These are phyloP conservation scores for Anaeromyces robustus DNA, from an alignment of 192 early-diverging fungal genomes.

Conservation along the genomic window DNA sequence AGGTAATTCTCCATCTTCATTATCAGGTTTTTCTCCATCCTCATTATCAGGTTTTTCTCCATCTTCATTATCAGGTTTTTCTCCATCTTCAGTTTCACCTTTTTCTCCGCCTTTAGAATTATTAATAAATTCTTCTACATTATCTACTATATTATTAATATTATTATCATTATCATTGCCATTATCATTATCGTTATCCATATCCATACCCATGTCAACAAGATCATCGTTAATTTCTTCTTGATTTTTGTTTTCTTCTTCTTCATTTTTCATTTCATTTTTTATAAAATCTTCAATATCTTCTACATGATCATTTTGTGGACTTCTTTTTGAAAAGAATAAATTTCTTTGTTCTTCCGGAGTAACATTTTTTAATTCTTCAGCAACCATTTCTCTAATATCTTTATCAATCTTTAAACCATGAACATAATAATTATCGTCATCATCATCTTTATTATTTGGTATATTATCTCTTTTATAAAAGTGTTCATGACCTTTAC, in stretches of 20 bases:
- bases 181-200: background rate
- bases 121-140: too few species aligned
- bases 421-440: background rate
- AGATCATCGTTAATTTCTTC: background rate
- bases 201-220: too few species aligned
- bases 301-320: background rate
- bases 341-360: background rate
- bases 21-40: background rate
- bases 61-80: background rate
- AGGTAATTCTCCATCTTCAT: background rate
- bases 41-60: background rate
- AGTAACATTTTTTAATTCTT: background rate
- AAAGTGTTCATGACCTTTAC: background rate
- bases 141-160: too few species aligned
- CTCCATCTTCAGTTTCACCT: background rate
- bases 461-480: too few species aligned
- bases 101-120: too few species aligned
- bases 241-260: background rate
- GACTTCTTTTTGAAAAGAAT: background rate
- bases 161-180: too few species aligned
- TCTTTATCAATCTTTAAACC: background rate
- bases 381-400: background rate
- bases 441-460: background rate
- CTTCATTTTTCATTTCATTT: background rate
- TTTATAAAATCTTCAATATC: background rate